phyloP scores from a whole-genome alignment of 495 filamentous ascomycete genomes.

The Letharia lupina region DNA sequence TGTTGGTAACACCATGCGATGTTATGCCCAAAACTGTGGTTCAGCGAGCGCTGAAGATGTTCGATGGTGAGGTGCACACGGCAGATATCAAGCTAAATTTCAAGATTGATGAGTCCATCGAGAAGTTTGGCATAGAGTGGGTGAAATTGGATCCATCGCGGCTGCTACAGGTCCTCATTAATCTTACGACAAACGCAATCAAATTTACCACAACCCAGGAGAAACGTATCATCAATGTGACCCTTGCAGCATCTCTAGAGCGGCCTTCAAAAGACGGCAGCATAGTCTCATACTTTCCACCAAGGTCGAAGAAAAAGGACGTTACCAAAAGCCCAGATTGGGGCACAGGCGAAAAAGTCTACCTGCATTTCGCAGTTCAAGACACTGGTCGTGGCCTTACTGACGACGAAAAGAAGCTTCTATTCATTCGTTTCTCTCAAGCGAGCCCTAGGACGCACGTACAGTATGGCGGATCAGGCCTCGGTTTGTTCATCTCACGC shows the following conservation, averaged over 20 bases:
- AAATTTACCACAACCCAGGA: constrained; percentile 57
- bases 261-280: constrained; percentile 40
- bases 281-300: constrained; percentile 46
- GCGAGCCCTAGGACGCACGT: constrained; percentile 69
- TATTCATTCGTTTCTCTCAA: constrained; percentile 79
- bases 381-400: constrained; percentile 74
- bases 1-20: constrained; percentile 58
- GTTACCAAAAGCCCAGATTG: constrained; percentile 49
- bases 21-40: constrained; percentile 60
- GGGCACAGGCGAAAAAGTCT: constrained; percentile 59
- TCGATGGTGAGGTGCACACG: constrained; percentile 59
- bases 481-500: constrained; percentile 75
- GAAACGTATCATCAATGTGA: constrained; percentile 56
- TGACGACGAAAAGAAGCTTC: constrained; percentile 59
- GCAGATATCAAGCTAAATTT: constrained; percentile 60
- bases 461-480: constrained; percentile 72
- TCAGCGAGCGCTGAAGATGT: constrained; percentile 61
- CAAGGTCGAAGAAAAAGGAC: constrained; percentile 40
- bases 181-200: constrained; percentile 69
- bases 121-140: constrained; percentile 51
- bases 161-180: constrained; percentile 66
- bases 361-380: constrained; percentile 63
- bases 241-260: constrained; percentile 55
- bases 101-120: constrained; percentile 48
- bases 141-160: constrained; percentile 61